Evolutionary conservation across 257 asterid species (phyloP).

Genomic region (Nicotiana benthamiana): DNA sequence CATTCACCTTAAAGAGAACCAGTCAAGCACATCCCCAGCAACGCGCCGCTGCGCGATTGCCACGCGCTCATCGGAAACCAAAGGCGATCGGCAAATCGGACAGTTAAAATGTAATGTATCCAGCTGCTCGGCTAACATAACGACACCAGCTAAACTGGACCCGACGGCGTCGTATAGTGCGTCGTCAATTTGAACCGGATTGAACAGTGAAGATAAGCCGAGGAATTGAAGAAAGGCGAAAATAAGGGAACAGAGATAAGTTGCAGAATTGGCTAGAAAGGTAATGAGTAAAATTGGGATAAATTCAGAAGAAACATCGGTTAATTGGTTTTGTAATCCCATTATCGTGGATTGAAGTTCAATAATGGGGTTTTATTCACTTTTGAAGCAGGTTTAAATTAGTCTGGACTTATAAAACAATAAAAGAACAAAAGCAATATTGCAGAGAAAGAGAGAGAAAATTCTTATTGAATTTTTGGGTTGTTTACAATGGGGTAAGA

Average conservation of each 20-base stretch:
- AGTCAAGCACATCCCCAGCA: constrained; percentile 21
- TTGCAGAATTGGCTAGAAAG: constrained; percentile 39
- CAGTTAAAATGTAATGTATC: constrained; percentile 66
- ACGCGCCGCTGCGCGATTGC: constrained; percentile 36
- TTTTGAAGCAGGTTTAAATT: background rate
- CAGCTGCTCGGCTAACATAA: constrained; percentile 58
- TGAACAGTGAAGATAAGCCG: constrained; percentile 24
- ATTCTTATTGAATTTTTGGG: too few species aligned
- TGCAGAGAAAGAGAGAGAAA: too few species aligned
- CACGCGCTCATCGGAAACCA: constrained; percentile 42
- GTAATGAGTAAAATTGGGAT: constrained; percentile 36
- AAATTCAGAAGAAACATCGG: constrained; percentile 65
- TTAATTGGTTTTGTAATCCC: constrained; percentile 62
- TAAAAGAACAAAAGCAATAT: too few species aligned
- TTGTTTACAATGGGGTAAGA: too few species aligned
- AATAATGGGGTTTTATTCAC: background rate
- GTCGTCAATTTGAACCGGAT: constrained; percentile 13
- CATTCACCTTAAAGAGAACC: constrained; percentile 31
- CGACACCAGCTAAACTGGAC: constrained; percentile 47
- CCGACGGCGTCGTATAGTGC: constrained; percentile 44
- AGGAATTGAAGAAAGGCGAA: constrained; percentile 20
- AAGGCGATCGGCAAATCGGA: constrained; percentile 59
- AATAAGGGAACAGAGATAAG: constrained; percentile 40
- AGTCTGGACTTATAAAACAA: too few species aligned
- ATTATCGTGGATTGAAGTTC: constrained; percentile 8